Evolutionary conservation across 1,284 basidiomycete genomes (phyloP).

Genomic region (Tilletia indica): DNA sequence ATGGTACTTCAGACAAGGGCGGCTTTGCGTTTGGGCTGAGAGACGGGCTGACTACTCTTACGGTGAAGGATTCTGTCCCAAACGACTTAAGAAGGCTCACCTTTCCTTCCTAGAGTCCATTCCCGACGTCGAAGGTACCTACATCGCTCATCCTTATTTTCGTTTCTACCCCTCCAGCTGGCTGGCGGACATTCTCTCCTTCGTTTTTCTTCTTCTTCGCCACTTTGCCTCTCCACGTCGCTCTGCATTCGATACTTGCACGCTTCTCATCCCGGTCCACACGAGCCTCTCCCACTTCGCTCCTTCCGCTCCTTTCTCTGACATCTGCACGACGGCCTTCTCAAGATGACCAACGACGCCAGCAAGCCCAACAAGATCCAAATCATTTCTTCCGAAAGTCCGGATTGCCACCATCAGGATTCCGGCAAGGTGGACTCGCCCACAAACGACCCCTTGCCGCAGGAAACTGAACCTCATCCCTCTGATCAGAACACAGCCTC

Average conservation of each 20-base stretch:
- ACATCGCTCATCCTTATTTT: background rate
- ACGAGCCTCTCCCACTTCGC: background rate
- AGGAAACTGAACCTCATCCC: too few species aligned
- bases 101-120: too few species aligned
- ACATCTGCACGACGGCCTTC: background rate
- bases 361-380: background rate
- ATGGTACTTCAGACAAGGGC: too few species aligned
- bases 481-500: background rate
- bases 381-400: too few species aligned
- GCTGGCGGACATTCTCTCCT: background rate
- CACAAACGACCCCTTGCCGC: too few species aligned
- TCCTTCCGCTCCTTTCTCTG: background rate
- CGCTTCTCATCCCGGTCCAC: background rate
- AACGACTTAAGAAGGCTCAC: too few species aligned
- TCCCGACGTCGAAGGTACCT: background rate
- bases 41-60: too few species aligned
- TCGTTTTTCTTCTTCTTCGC: background rate
- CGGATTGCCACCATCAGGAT: too few species aligned
- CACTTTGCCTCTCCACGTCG: background rate
- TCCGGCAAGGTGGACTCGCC: too few species aligned
- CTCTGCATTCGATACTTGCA: background rate
- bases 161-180: constrained; percentile 6
- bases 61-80: too few species aligned
- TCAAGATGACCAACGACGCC: background rate
- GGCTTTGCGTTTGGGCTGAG: too few species aligned